These are phyloP conservation scores for Kurtzmaniella natalensis DNA, from an alignment of 1,139 yeast species.

Conservation along the genomic window DNA sequence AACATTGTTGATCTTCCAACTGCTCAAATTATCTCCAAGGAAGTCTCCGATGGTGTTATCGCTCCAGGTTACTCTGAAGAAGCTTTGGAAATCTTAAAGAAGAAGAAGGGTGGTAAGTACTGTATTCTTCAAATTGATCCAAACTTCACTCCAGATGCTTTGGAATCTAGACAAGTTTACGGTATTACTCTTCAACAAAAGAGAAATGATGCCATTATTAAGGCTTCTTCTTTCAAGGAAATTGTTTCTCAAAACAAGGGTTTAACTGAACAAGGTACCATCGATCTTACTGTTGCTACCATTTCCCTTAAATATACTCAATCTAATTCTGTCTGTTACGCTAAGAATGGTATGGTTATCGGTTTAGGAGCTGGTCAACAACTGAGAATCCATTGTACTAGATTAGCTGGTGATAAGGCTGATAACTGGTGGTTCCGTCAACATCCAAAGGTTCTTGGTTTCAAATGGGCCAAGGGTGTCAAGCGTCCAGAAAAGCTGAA, in stretches of 20 bases:
- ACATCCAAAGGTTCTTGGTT: slow-evolving; percentile 86
- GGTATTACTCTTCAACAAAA: slow-evolving; percentile 94
- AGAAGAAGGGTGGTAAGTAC: slow-evolving; percentile 96
- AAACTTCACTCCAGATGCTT: slow-evolving; percentile 73
- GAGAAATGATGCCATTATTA: slow-evolving; percentile 95
- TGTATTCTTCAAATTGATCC: slow-evolving; percentile 96
- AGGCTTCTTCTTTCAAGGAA: slow-evolving; percentile 81
- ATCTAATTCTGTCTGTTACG: slow-evolving; percentile 96
- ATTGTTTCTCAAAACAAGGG: slow-evolving; percentile 82
- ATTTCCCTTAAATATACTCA: slow-evolving; percentile 96
- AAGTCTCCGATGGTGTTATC: slow-evolving; percentile 96
- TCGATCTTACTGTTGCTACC: slow-evolving; percentile 94
- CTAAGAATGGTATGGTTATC: slow-evolving; percentile 97
- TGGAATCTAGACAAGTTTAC: slow-evolving; percentile 92
- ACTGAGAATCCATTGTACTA: slow-evolving; percentile 97
- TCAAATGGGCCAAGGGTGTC: slow-evolving; percentile 97
- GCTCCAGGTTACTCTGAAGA: slow-evolving; percentile 96
- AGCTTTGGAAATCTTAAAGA: slow-evolving; percentile 81
- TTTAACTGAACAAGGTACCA: slow-evolving; percentile 84
- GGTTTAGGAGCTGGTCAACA: slow-evolving; percentile 99
- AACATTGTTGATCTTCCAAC: slow-evolving; percentile 95
- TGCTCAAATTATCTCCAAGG: slow-evolving; percentile 94
- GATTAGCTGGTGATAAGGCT: slow-evolving; percentile 98
- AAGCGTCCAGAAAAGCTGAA: slow-evolving; percentile 98
- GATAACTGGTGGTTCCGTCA: slow-evolving; percentile 99